phyloP scores from a whole-genome alignment of 306 rosid species.

The Lathyrus sativus region DNA sequence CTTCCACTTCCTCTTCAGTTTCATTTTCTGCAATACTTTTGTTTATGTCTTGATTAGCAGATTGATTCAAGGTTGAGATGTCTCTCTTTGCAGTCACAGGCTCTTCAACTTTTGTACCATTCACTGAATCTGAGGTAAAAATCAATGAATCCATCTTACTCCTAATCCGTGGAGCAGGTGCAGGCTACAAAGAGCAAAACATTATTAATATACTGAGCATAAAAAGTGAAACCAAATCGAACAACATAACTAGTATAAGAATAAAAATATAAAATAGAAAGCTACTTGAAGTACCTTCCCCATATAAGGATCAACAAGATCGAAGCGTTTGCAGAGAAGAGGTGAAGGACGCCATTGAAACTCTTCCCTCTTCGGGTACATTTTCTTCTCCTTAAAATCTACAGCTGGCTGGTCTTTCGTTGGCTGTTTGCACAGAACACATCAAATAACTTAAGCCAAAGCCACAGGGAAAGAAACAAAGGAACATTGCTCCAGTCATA shows the following conservation, averaged over 20 bases:
- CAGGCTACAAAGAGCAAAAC: conserved; percentile 66
- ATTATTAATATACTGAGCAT: conserved; percentile 9
- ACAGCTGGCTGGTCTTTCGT: conserved; percentile 60
- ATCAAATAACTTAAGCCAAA: conserved; percentile 38
- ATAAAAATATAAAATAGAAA: conserved; percentile 24
- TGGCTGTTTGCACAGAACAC: conserved; percentile 55
- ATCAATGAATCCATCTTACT: conserved; percentile 84
- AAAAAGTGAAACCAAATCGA: conserved; percentile 29
- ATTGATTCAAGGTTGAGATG: conserved; percentile 39
- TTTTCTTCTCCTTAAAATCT: conserved; percentile 52
- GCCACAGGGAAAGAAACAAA: conserved; percentile 36
- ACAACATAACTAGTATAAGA: conserved; percentile 14
- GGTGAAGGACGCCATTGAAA: conserved; percentile 93
- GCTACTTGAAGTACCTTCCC: conserved; percentile 72
- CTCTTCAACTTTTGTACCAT: conserved; percentile 57
- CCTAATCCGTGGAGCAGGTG: conserved; percentile 84
- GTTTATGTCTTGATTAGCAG: conserved; percentile 44
- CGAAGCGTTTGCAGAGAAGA: conserved; percentile 94
- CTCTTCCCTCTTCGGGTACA: conserved; percentile 80
- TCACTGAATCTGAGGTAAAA: conserved; percentile 79
- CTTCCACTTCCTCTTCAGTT: conserved; percentile 62
- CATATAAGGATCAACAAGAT: conserved; percentile 93
- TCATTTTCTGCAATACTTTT: conserved; percentile 48
- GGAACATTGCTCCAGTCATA: conserved; percentile 45
- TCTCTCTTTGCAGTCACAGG: conserved; percentile 43